A percentile compares a stretch with the other conserved stretches of the same genome.
phyloP scores from a whole-genome alignment of 768 basidiomycete species.

The Hebeloma cylindrosporum region DNA sequence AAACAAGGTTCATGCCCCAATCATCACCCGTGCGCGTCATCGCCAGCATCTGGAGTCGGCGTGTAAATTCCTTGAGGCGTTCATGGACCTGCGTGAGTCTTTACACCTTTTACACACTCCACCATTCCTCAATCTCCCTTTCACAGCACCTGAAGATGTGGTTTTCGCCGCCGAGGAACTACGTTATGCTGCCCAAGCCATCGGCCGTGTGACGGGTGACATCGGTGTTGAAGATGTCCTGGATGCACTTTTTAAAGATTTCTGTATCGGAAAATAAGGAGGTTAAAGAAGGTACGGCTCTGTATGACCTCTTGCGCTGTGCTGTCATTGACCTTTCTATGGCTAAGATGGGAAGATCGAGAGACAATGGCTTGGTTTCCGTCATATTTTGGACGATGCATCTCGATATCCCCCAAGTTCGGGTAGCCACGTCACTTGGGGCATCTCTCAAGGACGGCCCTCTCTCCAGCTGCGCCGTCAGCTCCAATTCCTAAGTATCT shows the following conservation, averaged over 20 bases:
- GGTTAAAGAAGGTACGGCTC: no score
- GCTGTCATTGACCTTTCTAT: background rate
- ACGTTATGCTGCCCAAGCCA: slow-evolving; percentile 78
- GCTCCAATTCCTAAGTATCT: no score
- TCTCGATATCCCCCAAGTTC: no score
- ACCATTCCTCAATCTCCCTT: background rate
- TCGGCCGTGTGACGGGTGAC: slow-evolving; percentile 81
- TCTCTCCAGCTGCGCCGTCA: no score
- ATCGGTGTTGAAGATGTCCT: slow-evolving; percentile 84
- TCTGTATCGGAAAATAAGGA: slow-evolving; percentile 82
- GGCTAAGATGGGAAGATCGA: background rate
- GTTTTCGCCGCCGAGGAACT: slow-evolving; percentile 87
- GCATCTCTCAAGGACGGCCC: no score
- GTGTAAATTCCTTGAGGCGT: slow-evolving; percentile 58
- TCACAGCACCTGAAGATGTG: slow-evolving; percentile 61
- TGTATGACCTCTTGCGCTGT: background rate
- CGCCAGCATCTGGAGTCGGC: slow-evolving; percentile 73
- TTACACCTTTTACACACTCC: slow-evolving; percentile 5
- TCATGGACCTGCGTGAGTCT: slow-evolving; percentile 46
- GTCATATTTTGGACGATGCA: no score
- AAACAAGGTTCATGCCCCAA: slow-evolving; percentile 40
- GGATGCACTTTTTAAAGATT: slow-evolving; percentile 79
- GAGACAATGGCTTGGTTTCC: no score
- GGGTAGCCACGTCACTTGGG: no score
- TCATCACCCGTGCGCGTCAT: slow-evolving; percentile 82